A percentile compares a stretch with the other conserved stretches of the same genome.
These are phyloP conservation scores for Yarrowia sp. DNA, from an alignment of 805 yeast genomes.

Conservation along the genomic window DNA sequence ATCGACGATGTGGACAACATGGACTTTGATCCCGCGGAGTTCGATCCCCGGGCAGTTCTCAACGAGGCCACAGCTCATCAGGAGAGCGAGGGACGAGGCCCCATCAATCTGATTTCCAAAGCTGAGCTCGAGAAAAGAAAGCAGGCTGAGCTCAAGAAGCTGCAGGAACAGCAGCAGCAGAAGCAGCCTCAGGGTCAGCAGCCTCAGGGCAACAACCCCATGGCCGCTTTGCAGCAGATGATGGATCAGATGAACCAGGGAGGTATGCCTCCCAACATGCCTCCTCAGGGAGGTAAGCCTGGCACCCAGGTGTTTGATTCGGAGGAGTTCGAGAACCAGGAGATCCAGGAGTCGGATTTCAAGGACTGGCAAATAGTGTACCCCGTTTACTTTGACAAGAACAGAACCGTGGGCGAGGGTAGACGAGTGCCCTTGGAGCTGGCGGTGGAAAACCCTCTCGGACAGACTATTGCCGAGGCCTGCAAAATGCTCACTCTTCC, in stretches of 20 bases:
- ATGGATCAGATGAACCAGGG: constrained; percentile 37
- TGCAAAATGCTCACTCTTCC: constrained; percentile 51
- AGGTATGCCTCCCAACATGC: constrained; percentile 23
- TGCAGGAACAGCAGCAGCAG: constrained; percentile 41
- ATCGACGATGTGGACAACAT: constrained; percentile 82
- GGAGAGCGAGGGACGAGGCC: constrained; percentile 37
- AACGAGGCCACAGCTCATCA: constrained; percentile 42
- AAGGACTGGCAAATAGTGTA: constrained; percentile 76
- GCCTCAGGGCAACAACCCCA: constrained; percentile 19
- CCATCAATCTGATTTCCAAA: constrained; percentile 37
- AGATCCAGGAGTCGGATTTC: constrained; percentile 58
- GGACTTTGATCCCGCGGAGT: constrained; percentile 93
- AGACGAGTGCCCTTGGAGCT: constrained; percentile 73
- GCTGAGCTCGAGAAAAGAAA: constrained; percentile 41
- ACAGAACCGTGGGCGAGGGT: constrained; percentile 78
- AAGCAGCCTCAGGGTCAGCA: constrained; percentile 14
- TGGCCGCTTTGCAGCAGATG: constrained; percentile 41
- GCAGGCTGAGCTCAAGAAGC: constrained; percentile 12
- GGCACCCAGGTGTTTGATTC: constrained; percentile 42
- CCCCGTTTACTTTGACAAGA: constrained; percentile 90
- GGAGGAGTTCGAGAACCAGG: constrained; percentile 60
- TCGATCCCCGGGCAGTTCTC: constrained; percentile 64
- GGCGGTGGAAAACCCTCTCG: constrained; percentile 88
- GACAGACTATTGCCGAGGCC: constrained; percentile 82
- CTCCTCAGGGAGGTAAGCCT: constrained; percentile 40